Percentiles rank a stretch among this genome's conserved stretches.
phyloP scores from a whole-genome alignment of 2,329 filamentous ascomycete genomes.

The Harringtonia lauricola region DNA sequence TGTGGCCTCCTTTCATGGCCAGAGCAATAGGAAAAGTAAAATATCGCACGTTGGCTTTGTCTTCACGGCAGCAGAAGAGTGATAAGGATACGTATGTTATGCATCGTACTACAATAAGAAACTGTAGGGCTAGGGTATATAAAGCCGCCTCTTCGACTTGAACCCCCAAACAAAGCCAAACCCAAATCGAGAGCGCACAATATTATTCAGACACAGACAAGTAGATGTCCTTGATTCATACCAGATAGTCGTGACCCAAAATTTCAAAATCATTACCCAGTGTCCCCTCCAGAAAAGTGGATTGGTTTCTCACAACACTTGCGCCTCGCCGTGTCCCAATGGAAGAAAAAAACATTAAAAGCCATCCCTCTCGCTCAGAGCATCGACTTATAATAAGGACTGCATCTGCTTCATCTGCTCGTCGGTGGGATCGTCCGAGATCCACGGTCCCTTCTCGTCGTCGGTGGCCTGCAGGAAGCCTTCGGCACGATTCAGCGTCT shows the following conservation, averaged over 20 bases:
- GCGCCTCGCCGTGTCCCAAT: slow-evolving; percentile 2
- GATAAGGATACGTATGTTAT: background rate
- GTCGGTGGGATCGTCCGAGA: slow-evolving; percentile 58
- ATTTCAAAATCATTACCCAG: slow-evolving; percentile 2
- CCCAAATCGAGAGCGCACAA: background rate
- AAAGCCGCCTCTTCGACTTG: background rate
- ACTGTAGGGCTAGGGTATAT: background rate
- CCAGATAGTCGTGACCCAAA: slow-evolving; percentile 1
- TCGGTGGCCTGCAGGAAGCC: slow-evolving; percentile 70
- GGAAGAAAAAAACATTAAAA: slow-evolving; percentile 2
- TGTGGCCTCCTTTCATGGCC: too few relatives aligned
- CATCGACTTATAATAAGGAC: slow-evolving; percentile 1
- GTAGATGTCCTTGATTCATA: background rate
- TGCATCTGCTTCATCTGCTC: slow-evolving; percentile 48
- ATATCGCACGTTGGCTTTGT: too few relatives aligned
- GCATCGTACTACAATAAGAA: background rate
- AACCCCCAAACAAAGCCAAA: background rate
- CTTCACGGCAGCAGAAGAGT: too few relatives aligned
- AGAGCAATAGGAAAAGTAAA: too few relatives aligned
- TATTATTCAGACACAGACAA: slow-evolving; percentile 1
- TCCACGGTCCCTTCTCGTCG: slow-evolving; percentile 80
- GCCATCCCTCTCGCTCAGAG: background rate
- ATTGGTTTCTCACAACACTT: background rate
- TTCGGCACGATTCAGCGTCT: slow-evolving; percentile 80
- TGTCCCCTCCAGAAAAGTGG: background rate